Percentiles rank a stretch among this genome's conserved stretches.
phyloP scores from a whole-genome alignment of 306 rosid genomes.

The Dryas drummondii region DNA sequence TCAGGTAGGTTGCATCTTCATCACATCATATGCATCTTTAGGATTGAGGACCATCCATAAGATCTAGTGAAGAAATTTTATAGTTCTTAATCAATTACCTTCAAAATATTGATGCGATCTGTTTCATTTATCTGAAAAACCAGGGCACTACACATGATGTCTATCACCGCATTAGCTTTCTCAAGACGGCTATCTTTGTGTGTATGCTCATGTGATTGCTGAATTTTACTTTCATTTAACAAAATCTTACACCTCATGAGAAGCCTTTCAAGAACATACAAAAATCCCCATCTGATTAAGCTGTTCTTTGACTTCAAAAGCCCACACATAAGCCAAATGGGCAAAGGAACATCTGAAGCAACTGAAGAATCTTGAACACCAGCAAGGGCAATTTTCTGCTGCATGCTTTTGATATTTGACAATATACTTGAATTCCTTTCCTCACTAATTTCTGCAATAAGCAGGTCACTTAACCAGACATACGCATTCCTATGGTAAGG shows the following conservation, averaged over 20 bases:
- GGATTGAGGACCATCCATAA: constrained; percentile 2
- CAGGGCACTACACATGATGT: constrained; percentile 91
- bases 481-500: constrained; percentile 85
- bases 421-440: constrained; percentile 63
- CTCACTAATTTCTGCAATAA: constrained; percentile 81
- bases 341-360: constrained; percentile 69
- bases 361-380: constrained; percentile 66
- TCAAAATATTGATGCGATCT: constrained; percentile 87
- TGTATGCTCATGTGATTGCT: constrained; percentile 41
- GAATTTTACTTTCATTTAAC: constrained; percentile 84
- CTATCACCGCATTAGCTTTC: constrained; percentile 92
- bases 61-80: constrained; percentile 15
- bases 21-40: constrained; percentile 6
- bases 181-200: constrained; percentile 69
- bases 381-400: constrained; percentile 62
- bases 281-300: constrained; percentile 89
- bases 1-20: neutral
- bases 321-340: constrained; percentile 85
- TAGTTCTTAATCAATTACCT: constrained; percentile 57
- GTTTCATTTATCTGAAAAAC: constrained; percentile 83
- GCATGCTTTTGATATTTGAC: constrained; percentile 73
- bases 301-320: constrained; percentile 81
- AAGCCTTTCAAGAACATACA: constrained; percentile 90
- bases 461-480: constrained; percentile 94
- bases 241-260: constrained; percentile 93